phyloP scores from a whole-genome alignment of 2,329 filamentous ascomycete genomes.

The Calonectria multiphialidica region DNA sequence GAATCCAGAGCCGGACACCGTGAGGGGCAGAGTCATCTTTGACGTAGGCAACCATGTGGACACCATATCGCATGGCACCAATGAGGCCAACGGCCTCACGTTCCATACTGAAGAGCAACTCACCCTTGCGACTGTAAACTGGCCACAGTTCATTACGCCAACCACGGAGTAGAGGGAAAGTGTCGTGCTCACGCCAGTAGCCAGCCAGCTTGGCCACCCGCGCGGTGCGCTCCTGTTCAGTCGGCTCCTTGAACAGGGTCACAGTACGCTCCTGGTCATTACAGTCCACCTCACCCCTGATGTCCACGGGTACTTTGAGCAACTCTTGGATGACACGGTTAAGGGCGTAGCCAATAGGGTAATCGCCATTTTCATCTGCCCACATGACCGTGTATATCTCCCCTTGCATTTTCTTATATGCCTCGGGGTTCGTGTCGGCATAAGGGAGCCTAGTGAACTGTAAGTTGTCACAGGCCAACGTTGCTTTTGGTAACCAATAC shows the following conservation, averaged over 20 bases:
- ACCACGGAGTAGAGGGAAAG: constrained; percentile 80
- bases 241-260: constrained; percentile 69
- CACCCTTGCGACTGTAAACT: constrained; percentile 74
- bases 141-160: constrained; percentile 89
- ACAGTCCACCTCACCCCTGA: constrained; percentile 72
- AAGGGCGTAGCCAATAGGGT: constrained; percentile 73
- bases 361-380: constrained; percentile 71
- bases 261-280: constrained; percentile 72
- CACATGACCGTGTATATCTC: constrained; percentile 76
- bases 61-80: constrained; percentile 82
- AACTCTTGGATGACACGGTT: constrained; percentile 63
- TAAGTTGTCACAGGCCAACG: neutral
- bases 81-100: constrained; percentile 80
- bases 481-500: neutral
- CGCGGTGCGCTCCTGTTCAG: constrained; percentile 72
- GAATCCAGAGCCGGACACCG: constrained; percentile 86
- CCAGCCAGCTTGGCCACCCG: constrained; percentile 67
- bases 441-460: constrained; percentile 78
- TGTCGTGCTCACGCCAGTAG: constrained; percentile 76
- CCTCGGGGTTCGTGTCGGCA: constrained; percentile 69
- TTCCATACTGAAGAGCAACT: constrained; percentile 81
- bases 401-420: constrained; percentile 67
- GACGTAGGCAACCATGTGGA: constrained; percentile 84
- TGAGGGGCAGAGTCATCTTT: constrained; percentile 52
- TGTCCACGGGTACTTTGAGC: constrained; percentile 56